phyloP scores from a whole-genome alignment of 345 rosid genomes.

The Syzygium grande region DNA sequence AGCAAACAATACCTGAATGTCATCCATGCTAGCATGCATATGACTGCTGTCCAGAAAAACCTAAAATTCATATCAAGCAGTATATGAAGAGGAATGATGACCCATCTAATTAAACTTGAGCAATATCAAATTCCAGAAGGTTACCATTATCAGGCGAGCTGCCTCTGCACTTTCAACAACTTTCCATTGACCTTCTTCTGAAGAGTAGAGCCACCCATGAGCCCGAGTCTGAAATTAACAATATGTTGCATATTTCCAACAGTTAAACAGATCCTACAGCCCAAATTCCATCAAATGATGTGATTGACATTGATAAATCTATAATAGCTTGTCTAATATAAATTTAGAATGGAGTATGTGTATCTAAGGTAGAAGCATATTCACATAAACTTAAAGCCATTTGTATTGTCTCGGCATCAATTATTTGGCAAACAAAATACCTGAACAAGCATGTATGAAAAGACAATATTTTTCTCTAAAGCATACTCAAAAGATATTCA shows the following conservation, averaged over 20 bases:
- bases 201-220: constrained; percentile 94
- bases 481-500: background rate
- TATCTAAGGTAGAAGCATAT: background rate
- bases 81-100: background rate
- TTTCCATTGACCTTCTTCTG: constrained; percentile 97
- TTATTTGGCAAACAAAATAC: background rate
- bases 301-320: background rate
- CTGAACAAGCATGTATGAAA: background rate
- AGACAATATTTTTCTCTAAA: background rate
- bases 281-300: background rate
- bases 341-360: background rate
- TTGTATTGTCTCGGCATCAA: background rate
- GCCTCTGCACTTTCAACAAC: constrained; percentile 79
- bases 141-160: constrained; percentile 92
- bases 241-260: constrained; percentile 14
- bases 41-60: constrained; percentile 61
- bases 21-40: constrained; percentile 52
- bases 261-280: background rate
- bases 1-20: constrained; percentile 54
- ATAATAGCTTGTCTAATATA: background rate
- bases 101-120: background rate
- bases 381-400: background rate
- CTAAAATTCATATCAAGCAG: constrained; percentile 29
- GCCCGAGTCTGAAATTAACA: constrained; percentile 60
- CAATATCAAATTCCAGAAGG: background rate